Percentiles rank a stretch among this genome's conserved stretches.
phyloP scores from a whole-genome alignment of 2,329 filamentous ascomycete genomes.

The Pseudogymnoascus sp. region DNA sequence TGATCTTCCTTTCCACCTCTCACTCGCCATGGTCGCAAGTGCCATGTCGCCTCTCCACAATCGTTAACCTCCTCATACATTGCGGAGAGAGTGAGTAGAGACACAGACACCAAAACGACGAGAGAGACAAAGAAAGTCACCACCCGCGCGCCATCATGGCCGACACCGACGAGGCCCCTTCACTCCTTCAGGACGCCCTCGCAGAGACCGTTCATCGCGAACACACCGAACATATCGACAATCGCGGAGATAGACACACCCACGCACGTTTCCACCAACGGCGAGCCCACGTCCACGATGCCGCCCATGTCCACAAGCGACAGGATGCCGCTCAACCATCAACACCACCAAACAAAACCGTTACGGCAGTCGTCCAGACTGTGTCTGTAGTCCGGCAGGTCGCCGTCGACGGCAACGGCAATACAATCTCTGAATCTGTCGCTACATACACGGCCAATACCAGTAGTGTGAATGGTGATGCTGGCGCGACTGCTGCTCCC shows the following conservation, averaged over 20 bases:
- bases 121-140: background rate
- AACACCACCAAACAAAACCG: background rate
- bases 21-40: background rate
- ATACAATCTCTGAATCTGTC: constrained; percentile 12
- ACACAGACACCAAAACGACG: background rate
- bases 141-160: background rate
- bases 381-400: constrained; percentile 25
- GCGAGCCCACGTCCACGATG: constrained; percentile 17
- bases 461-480: constrained; percentile 11
- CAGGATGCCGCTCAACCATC: background rate
- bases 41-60: background rate
- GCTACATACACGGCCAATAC: background rate
- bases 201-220: constrained; percentile 26
- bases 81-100: background rate
- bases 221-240: constrained; percentile 15
- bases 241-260: constrained; percentile 8
- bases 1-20: background rate
- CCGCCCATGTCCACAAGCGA: background rate
- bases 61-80: background rate
- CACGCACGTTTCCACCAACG: constrained; percentile 20
- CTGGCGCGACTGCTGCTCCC: constrained; percentile 11
- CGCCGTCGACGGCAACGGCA: constrained; percentile 24
- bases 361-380: constrained; percentile 15
- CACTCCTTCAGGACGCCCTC: constrained; percentile 27
- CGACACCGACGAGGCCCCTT: constrained; percentile 16